A percentile compares a stretch with the other conserved stretches of the same genome.
These are phyloP conservation scores for Tuber melanosporum DNA, from an alignment of 495 filamentous ascomycete species.

Conservation along the genomic window DNA sequence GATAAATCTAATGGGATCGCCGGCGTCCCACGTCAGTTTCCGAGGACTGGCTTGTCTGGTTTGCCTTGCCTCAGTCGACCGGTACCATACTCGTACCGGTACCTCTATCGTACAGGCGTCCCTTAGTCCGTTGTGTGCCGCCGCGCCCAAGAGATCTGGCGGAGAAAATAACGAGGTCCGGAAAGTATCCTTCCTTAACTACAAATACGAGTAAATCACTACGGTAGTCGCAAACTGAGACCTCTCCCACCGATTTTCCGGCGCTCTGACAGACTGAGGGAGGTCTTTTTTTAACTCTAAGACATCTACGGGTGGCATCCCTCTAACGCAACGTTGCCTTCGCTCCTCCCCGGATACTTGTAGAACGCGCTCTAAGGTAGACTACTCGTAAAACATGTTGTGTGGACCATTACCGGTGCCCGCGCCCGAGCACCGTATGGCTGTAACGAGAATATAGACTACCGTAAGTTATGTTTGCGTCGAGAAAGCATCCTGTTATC, in stretches of 20 bases:
- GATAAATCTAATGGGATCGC: not conserved
- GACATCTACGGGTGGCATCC: not conserved
- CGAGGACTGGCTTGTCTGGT: slow-evolving; percentile 8
- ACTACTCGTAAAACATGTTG: not conserved
- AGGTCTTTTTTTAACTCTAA: not conserved
- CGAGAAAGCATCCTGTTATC: not conserved
- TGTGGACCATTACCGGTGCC: not conserved
- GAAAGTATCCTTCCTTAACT: not conserved
- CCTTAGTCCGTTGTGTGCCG: too few species aligned
- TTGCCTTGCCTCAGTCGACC: not conserved
- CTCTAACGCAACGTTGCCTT: not conserved
- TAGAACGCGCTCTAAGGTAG: not conserved
- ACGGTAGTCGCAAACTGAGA: not conserved
- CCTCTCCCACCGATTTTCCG: not conserved
- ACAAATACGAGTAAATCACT: not conserved
- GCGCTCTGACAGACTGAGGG: not conserved
- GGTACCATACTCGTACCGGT: not conserved
- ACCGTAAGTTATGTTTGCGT: too few species aligned
- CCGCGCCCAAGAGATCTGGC: not conserved
- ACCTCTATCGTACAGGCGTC: too few species aligned
- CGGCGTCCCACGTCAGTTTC: slow-evolving; percentile 10
- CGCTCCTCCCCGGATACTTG: not conserved
- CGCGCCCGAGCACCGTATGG: too few species aligned
- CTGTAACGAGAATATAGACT: too few species aligned
- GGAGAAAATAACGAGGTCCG: not conserved